phyloP scores from a whole-genome alignment of 2,329 filamentous ascomycete genomes.

The Calcarisporium arbuscula region DNA sequence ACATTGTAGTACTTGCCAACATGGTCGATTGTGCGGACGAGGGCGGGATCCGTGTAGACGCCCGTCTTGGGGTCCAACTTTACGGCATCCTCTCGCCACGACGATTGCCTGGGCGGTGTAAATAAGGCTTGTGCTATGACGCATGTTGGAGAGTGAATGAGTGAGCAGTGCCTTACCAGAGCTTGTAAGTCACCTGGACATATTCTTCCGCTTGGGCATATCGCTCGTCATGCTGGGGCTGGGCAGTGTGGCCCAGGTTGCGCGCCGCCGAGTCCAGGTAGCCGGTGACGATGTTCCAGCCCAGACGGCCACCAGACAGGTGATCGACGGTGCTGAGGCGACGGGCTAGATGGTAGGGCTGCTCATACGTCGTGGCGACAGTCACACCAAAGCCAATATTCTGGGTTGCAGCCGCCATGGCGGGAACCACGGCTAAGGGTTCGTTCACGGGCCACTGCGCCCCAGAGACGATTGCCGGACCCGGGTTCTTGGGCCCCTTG shows the following conservation, averaged over 20 bases:
- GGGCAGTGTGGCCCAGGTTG: slow-evolving; percentile 52
- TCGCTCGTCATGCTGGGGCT: slow-evolving; percentile 42
- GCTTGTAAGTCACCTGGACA: slow-evolving; percentile 51
- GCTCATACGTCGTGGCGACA: slow-evolving; percentile 61
- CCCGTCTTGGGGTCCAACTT: slow-evolving; percentile 45
- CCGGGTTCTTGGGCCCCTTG: slow-evolving; percentile 43
- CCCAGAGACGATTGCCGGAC: slow-evolving; percentile 53
- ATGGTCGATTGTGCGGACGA: slow-evolving; percentile 58
- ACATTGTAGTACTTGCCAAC: slow-evolving; percentile 53
- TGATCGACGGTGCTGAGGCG: slow-evolving; percentile 63
- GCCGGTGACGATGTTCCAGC: slow-evolving; percentile 54
- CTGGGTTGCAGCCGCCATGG: slow-evolving; percentile 62
- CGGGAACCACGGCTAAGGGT: slow-evolving; percentile 52
- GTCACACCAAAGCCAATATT: slow-evolving; percentile 65
- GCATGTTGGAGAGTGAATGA: not conserved
- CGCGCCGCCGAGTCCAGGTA: slow-evolving; percentile 61
- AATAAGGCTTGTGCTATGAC: not conserved
- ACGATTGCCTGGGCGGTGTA: slow-evolving; percentile 27
- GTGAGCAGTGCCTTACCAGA: slow-evolving; percentile 48
- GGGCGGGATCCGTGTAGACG: slow-evolving; percentile 36
- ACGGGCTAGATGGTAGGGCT: slow-evolving; percentile 60
- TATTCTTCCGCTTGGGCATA: slow-evolving; percentile 58
- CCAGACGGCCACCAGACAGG: slow-evolving; percentile 52
- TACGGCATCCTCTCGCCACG: slow-evolving; percentile 57
- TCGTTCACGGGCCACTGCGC: slow-evolving; percentile 70